phyloP scores from a whole-genome alignment of 1,284 basidiomycete species.

The Malassezia vespertilionis region DNA sequence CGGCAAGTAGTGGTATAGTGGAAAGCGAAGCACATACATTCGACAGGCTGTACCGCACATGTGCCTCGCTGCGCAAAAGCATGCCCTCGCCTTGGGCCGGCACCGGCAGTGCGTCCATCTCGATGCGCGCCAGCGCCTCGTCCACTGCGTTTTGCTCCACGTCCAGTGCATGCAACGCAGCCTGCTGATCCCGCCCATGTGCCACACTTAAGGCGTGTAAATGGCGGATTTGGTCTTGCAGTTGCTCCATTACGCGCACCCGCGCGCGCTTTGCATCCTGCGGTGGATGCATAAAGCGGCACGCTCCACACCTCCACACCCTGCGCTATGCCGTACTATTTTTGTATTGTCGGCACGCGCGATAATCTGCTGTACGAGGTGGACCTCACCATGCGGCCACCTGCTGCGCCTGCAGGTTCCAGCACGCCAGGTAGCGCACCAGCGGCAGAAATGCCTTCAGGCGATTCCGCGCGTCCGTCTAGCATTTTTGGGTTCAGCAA shows the following conservation, averaged over 20 bases:
- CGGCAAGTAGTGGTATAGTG: not conserved
- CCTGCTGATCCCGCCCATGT: conserved; percentile 5
- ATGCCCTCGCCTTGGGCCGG: not conserved
- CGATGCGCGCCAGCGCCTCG: conserved; percentile 19
- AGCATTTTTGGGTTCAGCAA: conserved; percentile 8
- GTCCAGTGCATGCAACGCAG: conserved; percentile 5
- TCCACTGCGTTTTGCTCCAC: conserved; percentile 11
- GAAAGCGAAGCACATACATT: not conserved
- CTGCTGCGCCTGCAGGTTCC: conserved; percentile 11
- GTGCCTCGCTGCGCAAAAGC: not conserved
- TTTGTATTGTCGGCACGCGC: conserved; percentile 38
- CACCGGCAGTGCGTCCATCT: conserved; percentile 3
- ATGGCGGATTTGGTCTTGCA: conserved; percentile 5
- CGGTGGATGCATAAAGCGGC: not conserved
- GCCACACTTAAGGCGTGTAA: not conserved
- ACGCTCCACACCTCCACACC: not conserved
- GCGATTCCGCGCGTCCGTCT: not conserved
- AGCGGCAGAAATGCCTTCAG: not conserved
- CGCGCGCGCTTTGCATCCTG: not conserved
- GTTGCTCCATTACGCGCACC: conserved; percentile 1
- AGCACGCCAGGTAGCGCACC: conserved; percentile 13
- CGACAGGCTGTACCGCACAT: conserved; percentile 1
- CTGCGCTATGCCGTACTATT: conserved; percentile 31
- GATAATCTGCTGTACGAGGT: conserved; percentile 45
- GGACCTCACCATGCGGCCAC: conserved; percentile 31